A percentile compares a stretch with the other conserved stretches of the same genome.
These are phyloP conservation scores for Phytopythium chamaehyphon DNA, from an alignment of 352 stramenopile genomes.

Conservation along the genomic window DNA sequence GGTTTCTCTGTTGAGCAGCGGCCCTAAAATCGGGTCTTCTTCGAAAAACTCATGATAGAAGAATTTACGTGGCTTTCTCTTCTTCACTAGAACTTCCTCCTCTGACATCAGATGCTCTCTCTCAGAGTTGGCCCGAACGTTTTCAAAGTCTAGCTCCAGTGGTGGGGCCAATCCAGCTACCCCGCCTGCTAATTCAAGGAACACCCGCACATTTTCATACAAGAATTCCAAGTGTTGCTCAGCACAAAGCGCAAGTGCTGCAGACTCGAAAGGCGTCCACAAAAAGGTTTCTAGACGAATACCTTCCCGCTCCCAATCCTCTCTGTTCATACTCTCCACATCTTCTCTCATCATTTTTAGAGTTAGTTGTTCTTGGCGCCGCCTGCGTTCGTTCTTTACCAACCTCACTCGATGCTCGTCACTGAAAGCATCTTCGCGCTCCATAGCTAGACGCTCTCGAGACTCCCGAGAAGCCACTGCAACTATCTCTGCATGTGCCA, in stretches of 20 bases:
- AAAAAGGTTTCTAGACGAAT: conserved; percentile 39
- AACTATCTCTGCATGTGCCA: conserved; percentile 27
- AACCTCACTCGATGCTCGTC: conserved; percentile 9
- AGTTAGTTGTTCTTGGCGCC: conserved; percentile 26
- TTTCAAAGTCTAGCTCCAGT: conserved; percentile 55
- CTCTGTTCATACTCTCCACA: conserved; percentile 33
- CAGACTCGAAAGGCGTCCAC: conserved; percentile 33
- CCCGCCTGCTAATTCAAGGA: conserved; percentile 28
- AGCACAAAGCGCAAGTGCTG: conserved; percentile 26
- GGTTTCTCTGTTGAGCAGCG: conserved; percentile 13
- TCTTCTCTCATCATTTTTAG: conserved; percentile 64
- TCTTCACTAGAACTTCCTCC: conserved; percentile 34
- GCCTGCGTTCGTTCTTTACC: conserved; percentile 20
- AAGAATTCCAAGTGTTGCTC: conserved; percentile 28
- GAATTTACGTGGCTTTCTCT: conserved; percentile 42
- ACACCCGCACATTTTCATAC: conserved; percentile 35
- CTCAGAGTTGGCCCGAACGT: conserved; percentile 22
- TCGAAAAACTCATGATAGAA: conserved; percentile 79
- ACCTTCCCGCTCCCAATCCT: conserved; percentile 52
- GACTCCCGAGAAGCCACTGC: conserved; percentile 29
- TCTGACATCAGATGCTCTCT: conserved; percentile 26
- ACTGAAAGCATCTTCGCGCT: conserved; percentile 26
- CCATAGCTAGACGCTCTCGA: conserved; percentile 44
- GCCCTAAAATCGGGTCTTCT: conserved; percentile 39
- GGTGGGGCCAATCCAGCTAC: conserved; percentile 16